These are phyloP conservation scores for Schoenoplectus tabernaemontani DNA, from an alignment of 202 grass and related monocot genomes.

Conservation along the genomic window DNA sequence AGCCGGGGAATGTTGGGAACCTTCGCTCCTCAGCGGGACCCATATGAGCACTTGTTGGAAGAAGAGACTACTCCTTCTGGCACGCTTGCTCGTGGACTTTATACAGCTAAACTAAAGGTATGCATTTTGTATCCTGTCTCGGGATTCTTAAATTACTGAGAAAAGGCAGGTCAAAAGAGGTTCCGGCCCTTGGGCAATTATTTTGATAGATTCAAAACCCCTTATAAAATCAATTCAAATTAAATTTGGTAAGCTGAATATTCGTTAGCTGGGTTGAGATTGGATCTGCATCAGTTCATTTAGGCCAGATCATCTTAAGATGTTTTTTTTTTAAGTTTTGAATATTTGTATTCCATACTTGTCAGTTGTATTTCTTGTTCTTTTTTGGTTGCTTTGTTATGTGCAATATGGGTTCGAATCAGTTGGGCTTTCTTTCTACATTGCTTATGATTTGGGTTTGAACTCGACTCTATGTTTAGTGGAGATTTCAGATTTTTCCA, in stretches of 20 bases:
- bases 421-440: not conserved
- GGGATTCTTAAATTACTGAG: not conserved
- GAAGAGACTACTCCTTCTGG: slow-evolving; percentile 49
- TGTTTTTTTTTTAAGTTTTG: not conserved
- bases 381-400: not conserved
- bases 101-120: slow-evolving; percentile 43
- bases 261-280: not conserved
- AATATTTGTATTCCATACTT: not conserved
- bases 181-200: not conserved
- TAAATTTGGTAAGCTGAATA: not conserved
- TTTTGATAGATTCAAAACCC: not conserved
- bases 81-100: slow-evolving; percentile 31
- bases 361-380: not conserved
- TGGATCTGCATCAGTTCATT: not conserved
- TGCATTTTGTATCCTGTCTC: not conserved
- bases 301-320: not conserved
- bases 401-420: not conserved
- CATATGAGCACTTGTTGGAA: slow-evolving; percentile 35
- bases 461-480: not conserved
- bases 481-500: not conserved
- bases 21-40: slow-evolving; percentile 33
- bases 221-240: not conserved
- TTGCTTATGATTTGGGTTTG: not conserved
- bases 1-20: slow-evolving; percentile 41
- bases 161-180: not conserved